phyloP scores from a whole-genome alignment of 192 early-diverging fungal genomes.

The Spinellus fusiger region DNA sequence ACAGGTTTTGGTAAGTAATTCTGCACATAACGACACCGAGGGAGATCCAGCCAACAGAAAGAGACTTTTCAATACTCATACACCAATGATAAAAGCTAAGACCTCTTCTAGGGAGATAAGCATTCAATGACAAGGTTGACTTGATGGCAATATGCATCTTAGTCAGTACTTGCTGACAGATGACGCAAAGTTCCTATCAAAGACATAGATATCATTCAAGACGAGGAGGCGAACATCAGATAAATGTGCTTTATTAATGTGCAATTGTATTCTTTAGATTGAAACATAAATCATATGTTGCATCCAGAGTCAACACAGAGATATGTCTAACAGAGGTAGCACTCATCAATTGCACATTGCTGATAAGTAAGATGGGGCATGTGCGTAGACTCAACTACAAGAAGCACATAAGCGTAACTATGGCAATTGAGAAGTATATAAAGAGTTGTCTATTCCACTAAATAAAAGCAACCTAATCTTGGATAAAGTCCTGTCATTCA shows the following conservation, averaged over 20 bases:
- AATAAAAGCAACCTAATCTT: no score
- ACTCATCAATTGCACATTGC: no score
- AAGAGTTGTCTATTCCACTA: no score
- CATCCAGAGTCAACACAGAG: no score
- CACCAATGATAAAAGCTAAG: conserved; percentile 4
- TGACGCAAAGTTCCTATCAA: conserved; percentile 7
- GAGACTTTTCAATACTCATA: background rate
- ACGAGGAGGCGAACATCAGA: conserved; percentile 10
- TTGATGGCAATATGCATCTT: conserved; percentile 2
- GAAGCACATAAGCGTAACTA: no score
- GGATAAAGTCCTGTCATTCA: no score
- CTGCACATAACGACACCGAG: background rate
- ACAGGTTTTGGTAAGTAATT: conserved; percentile 7
- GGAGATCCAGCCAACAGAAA: background rate
- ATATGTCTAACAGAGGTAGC: no score
- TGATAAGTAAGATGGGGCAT: no score
- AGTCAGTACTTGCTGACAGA: conserved; percentile 11
- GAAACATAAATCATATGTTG: no score
- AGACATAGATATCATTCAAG: conserved; percentile 12
- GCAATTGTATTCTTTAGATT: background rate
- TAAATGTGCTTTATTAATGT: background rate
- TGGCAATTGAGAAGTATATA: no score
- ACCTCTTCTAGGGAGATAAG: conserved; percentile 10
- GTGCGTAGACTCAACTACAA: no score
- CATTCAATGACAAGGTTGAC: conserved; percentile 1